Percentiles rank a stretch among this genome's conserved stretches.
Conservation (phyloP, 2,329 filamentous ascomycete species). For the Pezicula radicicola region DNA sequence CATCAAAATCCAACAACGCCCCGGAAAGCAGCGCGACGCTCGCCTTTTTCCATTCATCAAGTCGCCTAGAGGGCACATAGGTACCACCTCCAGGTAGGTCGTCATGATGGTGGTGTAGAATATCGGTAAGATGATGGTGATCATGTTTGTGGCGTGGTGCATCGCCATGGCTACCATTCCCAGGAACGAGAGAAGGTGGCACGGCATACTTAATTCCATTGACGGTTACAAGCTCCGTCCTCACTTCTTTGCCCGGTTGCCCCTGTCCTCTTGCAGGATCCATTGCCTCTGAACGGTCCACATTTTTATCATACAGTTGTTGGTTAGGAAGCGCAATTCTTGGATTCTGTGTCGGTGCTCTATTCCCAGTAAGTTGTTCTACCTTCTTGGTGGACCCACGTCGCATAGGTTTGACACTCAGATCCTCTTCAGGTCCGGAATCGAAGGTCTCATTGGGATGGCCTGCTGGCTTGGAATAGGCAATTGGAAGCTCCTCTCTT, state of each 20-base stretch:
- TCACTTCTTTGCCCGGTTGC: slow-evolving; percentile 12
- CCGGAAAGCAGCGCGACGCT: slow-evolving; percentile 59
- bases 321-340: neutral
- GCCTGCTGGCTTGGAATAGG: neutral
- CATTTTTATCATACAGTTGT: neutral
- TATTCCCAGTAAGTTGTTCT: slow-evolving; percentile 24
- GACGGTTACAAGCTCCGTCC: slow-evolving; percentile 15
- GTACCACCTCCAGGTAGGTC: slow-evolving; percentile 45
- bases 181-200: slow-evolving; percentile 12
- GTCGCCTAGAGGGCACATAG: slow-evolving; percentile 56
- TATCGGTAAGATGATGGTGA: slow-evolving; percentile 25
- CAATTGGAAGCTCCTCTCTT: slow-evolving; percentile 8
- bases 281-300: neutral
- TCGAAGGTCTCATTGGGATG: slow-evolving; percentile 13
- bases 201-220: slow-evolving; percentile 19
- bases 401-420: slow-evolving; percentile 19
- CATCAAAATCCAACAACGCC: slow-evolving; percentile 56
- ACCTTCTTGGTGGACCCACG: slow-evolving; percentile 23
- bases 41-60: slow-evolving; percentile 73
- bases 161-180: slow-evolving; percentile 10
- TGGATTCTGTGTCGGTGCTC: slow-evolving; percentile 6
- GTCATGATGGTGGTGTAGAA: slow-evolving; percentile 25
- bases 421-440: slow-evolving; percentile 11
- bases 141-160: slow-evolving; percentile 10
- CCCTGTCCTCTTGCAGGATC: neutral